Percentiles rank a stretch among this genome's conserved stretches.
phyloP scores from a whole-genome alignment of 164 flowering plant species.

The Vitis cinerea region DNA sequence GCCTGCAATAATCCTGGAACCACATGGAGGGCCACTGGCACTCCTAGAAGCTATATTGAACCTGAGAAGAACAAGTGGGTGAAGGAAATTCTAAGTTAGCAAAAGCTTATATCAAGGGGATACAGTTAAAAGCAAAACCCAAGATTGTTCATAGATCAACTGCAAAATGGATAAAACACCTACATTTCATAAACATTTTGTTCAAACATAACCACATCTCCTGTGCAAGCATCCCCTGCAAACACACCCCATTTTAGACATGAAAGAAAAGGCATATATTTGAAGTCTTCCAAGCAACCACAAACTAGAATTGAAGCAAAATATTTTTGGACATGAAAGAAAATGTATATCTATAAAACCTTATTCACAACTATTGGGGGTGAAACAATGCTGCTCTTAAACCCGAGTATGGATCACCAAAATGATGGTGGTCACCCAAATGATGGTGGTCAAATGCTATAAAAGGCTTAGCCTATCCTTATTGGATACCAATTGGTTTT shows the following conservation, averaged over 20 bases:
- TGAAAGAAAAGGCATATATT: neutral
- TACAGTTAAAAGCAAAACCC: neutral
- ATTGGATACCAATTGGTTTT: no score
- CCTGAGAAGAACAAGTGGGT: conserved; percentile 34
- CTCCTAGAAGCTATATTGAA: conserved; percentile 70
- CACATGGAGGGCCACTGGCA: conserved; percentile 72
- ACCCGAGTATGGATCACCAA: no score
- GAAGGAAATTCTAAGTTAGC: neutral
- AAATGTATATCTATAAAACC: no score
- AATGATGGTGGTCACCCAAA: no score
- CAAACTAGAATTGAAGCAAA: no score
- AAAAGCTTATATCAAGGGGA: no score
- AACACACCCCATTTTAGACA: neutral
- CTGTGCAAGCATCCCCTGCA: conserved; percentile 90
- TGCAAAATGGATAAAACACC: conserved; percentile 14
- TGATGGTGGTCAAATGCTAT: no score
- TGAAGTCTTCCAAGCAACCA: neutral
- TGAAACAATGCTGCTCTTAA: no score
- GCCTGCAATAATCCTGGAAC: conserved; percentile 74
- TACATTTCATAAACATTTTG: conserved; percentile 87
- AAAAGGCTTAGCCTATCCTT: no score
- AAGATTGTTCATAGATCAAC: no score
- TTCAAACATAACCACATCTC: conserved; percentile 84
- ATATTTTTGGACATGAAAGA: no score
- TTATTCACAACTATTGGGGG: no score